Evolutionary conservation across 495 filamentous ascomycete genomes (phyloP).

Genomic region (Aspergillus nidulans): DNA sequence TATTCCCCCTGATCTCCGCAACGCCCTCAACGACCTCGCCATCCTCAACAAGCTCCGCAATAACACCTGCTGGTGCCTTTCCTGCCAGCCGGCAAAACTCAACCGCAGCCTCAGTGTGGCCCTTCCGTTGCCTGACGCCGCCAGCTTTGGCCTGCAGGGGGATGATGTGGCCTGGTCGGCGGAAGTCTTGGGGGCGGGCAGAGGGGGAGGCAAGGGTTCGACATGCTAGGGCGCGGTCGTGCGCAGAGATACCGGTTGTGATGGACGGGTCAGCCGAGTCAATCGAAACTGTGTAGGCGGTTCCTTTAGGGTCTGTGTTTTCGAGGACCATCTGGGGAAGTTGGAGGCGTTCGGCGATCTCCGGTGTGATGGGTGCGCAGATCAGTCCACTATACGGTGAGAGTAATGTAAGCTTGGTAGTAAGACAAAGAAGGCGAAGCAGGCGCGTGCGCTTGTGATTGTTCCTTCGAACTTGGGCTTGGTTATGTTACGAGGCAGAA

Average conservation of each 20-base stretch:
- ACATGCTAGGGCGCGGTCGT: slow-evolving; percentile 80
- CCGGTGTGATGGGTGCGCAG: slow-evolving; percentile 74
- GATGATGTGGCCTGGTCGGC: slow-evolving; percentile 86
- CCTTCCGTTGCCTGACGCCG: slow-evolving; percentile 70
- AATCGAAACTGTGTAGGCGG: slow-evolving; percentile 85
- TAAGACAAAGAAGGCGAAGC: background rate
- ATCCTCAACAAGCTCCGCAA: slow-evolving; percentile 82
- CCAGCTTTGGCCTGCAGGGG: slow-evolving; percentile 76
- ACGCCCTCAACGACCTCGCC: slow-evolving; percentile 61
- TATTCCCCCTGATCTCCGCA: slow-evolving; percentile 51
- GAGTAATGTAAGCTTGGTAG: background rate
- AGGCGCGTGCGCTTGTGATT: background rate
- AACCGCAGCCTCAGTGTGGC: slow-evolving; percentile 90
- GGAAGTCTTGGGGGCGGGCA: slow-evolving; percentile 56
- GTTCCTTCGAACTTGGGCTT: background rate
- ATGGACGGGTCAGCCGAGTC: slow-evolving; percentile 68
- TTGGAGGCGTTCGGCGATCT: slow-evolving; percentile 59
- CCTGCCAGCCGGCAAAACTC: slow-evolving; percentile 82
- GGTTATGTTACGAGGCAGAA: background rate
- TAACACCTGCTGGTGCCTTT: slow-evolving; percentile 69
- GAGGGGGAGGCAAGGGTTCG: slow-evolving; percentile 67
- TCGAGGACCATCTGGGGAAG: slow-evolving; percentile 86
- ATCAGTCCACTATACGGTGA: slow-evolving; percentile 64
- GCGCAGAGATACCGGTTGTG: slow-evolving; percentile 85
- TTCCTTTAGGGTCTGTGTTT: slow-evolving; percentile 81